Base-by-base conservation (phyloP, 2,329 filamentous ascomycete species). In the Aspergillus sp. region DNA sequence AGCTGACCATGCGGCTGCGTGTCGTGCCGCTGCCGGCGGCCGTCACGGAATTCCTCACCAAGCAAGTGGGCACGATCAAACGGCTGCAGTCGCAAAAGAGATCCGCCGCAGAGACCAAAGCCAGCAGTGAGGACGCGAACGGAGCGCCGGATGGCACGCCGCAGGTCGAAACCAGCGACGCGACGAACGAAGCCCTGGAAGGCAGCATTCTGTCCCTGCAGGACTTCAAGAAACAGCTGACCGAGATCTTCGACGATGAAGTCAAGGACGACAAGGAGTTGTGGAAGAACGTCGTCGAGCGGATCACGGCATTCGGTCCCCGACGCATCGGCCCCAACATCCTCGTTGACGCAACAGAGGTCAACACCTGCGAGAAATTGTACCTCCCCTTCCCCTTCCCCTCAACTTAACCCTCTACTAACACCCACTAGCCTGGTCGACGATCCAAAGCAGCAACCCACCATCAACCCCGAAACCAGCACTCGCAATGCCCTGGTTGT, bases 221-320 rank as follows among this genome's bases (percentile, higher is more conserved):
- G 2, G 91, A 97, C 5, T 88, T 99, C 64, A 89, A 86, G 66
- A 78, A 82, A 46, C 82, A 91, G 62, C 81, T 99, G 1, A 79
- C 83, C 55, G 65, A 66, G 47, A 50, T 69, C 1, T 87, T 97
- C 54, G 83, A 89, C 45, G 81, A 82, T 24, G 81, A 82, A 43
- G 82, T 85, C 36, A 90, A 91, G 65, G 85, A 84, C 14, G 84
- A 87, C 50, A 83, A 82, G 36, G 90, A 96, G 11, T 70, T 83
- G 1, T 97, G 92, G 90, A 84, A 84, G 58, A 84, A 84, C 55
- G 77, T 87, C 10, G 82, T 94, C 24, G 86, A 95, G 55, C 85
- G 85, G 63, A 93, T 99, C 61, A 83, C 86, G n/a, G 88, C 90
- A 0, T 99, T 99, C 69, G 94, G 93, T 0, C 93, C 94, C 2